A percentile compares a stretch with the other conserved stretches of the same genome.
Conservation (phyloP, 371 early-diverging fungal species). For the Blakeslea trispora region DNA sequence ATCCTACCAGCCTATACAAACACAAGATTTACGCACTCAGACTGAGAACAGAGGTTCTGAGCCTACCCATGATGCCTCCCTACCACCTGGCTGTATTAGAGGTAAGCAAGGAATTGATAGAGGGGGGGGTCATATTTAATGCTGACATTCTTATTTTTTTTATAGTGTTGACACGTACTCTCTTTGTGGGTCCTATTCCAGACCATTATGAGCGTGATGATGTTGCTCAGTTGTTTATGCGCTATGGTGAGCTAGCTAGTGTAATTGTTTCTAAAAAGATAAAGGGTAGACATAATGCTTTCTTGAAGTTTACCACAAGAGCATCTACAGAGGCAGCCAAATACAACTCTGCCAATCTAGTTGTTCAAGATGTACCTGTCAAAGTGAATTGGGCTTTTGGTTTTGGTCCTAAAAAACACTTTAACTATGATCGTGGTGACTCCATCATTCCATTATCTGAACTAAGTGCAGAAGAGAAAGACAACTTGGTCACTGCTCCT, state of each 20-base stretch:
- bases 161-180: constrained; percentile 50
- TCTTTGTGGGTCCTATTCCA: constrained; percentile 53
- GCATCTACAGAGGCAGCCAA: constrained; percentile 36
- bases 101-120: constrained; percentile 39
- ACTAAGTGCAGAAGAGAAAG: constrained; percentile 38
- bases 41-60: constrained; percentile 11
- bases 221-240: constrained; percentile 33
- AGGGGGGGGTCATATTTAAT: neutral
- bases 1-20: neutral
- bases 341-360: constrained; percentile 25
- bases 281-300: constrained; percentile 39
- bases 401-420: constrained; percentile 51
- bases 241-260: constrained; percentile 45
- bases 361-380: constrained; percentile 29
- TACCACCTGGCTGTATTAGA: constrained; percentile 43
- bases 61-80: constrained; percentile 32
- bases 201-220: constrained; percentile 37
- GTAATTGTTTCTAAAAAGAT: constrained; percentile 42
- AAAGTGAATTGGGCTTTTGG: constrained; percentile 56
- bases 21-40: constrained; percentile 7
- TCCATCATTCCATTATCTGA: constrained; percentile 47
- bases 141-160: neutral
- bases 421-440: constrained; percentile 46
- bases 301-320: constrained; percentile 39
- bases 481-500: constrained; percentile 36